These are phyloP conservation scores for Arachnomyces sp. DNA, from an alignment of 2,329 filamentous ascomycete genomes.

Conservation along the genomic window DNA sequence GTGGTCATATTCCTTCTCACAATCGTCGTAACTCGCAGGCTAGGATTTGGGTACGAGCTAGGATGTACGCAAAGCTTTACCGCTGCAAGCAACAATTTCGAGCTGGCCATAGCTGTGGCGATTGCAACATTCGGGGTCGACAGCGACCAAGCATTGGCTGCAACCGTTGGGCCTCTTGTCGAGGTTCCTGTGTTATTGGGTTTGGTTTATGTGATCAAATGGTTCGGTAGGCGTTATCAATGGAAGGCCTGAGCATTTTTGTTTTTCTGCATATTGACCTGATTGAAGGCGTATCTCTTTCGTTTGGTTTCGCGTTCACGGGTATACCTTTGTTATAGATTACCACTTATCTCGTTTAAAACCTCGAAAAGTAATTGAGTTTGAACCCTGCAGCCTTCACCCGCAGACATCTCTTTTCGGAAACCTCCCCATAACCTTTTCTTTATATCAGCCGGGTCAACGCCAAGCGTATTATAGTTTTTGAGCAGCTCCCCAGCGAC, in stretches of 20 bases:
- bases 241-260: conserved; percentile 19
- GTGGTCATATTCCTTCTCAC: conserved; percentile 63
- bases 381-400: conserved; percentile 30
- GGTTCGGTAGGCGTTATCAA: conserved; percentile 25
- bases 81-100: conserved; percentile 87
- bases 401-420: conserved; percentile 17
- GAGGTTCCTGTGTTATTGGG: conserved; percentile 75
- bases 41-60: conserved; percentile 67
- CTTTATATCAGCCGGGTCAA: conserved; percentile 29
- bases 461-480: conserved; percentile 29
- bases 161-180: conserved; percentile 76
- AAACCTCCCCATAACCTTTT: conserved; percentile 28
- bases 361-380: conserved; percentile 36
- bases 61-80: conserved; percentile 75
- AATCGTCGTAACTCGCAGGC: conserved; percentile 50
- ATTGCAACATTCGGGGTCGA: conserved; percentile 70
- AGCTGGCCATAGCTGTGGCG: conserved; percentile 80
- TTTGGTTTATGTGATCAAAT: conserved; percentile 65
- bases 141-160: conserved; percentile 71
- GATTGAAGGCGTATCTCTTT: too few species aligned
- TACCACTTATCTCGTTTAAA: background rate
- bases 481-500: conserved; percentile 30
- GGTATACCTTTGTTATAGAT: too few species aligned
- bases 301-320: too few species aligned
- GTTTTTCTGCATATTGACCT: too few species aligned